Evolutionary conservation across 306 rosid genomes (phyloP), one percentile per base, ranked within the genome.

Genomic region (Rosa rugosa): DNA sequence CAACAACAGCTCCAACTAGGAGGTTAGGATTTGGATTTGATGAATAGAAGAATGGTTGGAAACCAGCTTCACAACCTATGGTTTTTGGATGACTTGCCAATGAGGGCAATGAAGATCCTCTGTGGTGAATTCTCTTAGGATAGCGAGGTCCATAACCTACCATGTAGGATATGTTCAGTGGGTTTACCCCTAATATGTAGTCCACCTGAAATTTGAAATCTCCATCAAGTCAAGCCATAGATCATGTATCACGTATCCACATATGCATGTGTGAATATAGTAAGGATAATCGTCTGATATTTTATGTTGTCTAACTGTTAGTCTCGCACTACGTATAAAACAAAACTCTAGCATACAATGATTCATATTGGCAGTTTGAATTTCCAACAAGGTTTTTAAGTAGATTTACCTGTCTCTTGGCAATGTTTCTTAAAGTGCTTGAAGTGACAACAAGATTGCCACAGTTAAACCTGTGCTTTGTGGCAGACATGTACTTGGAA

Each of bases 51-150:
- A 88, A 94, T 51, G 91, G 92, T 16, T 88, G 75, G 54, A 94
- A 92, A 34, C 99, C 97, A 7, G 91, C 92, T 18, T 92, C 90
- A 69, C 99, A 94, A 1, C 93, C 93, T 16, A 92, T 84, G 77
- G 71, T 40, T 81, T 88, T 90, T 25, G 92, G 97, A 72, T 94
- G 95, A 77, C 51, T 83, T 71, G 78, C 42, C 49, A 87, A 2
- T 8, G 99, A 92, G 23, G 99, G 99, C 88, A 91, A 53, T 6
- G 99, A 94, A 64, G 99, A 94, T 69, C 97, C 99, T 83, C 99
- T 88, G 60, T 92, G 99, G 86, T 94, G 99, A 83, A 94, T 84
- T 77, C 93, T 94, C 78, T 76, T 92, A 0, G 97, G 97, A 75
- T 75, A 94, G 62, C 80, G 11, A n/a, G 84, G 74, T 9, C 98